phyloP scores from a whole-genome alignment of 805 yeast species.

The Myxozyma udenii region DNA sequence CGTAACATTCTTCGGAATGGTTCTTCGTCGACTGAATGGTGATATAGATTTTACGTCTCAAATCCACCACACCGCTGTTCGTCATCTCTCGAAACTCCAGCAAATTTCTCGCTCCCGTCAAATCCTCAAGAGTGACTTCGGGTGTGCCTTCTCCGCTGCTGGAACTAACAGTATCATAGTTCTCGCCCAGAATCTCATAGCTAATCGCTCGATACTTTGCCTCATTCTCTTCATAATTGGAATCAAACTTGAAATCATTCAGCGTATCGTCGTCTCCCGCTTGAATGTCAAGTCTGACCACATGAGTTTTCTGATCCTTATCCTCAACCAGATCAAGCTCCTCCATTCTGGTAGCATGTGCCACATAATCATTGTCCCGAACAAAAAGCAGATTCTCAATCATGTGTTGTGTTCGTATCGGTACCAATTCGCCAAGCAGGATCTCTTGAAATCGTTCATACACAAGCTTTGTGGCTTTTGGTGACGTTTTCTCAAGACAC shows the following conservation, averaged over 20 bases:
- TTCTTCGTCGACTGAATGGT: constrained; percentile 87
- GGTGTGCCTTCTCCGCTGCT: constrained; percentile 27
- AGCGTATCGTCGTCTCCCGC: constrained; percentile 48
- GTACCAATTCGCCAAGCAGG: constrained; percentile 53
- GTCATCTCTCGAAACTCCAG: constrained; percentile 61
- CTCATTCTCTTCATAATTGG: constrained; percentile 51
- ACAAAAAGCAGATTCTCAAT: constrained; percentile 53
- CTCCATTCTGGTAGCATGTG: constrained; percentile 42
- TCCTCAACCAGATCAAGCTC: constrained; percentile 61
- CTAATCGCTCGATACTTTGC: constrained; percentile 45
- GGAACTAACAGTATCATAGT: constrained; percentile 28
- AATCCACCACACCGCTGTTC: constrained; percentile 56
- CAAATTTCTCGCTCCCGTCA: constrained; percentile 22
- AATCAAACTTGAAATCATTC: constrained; percentile 53
- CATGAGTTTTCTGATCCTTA: constrained; percentile 58
- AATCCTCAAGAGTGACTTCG: constrained; percentile 28
- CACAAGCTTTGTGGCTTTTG: constrained; percentile 48
- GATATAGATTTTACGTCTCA: constrained; percentile 73
- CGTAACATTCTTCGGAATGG: constrained; percentile 90
- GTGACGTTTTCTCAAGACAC: constrained; percentile 45
- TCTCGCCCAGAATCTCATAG: constrained; percentile 48
- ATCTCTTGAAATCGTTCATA: constrained; percentile 60
- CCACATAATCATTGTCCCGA: constrained; percentile 47
- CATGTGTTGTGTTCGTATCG: constrained; percentile 44
- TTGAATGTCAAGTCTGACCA: constrained; percentile 54